Conservation (phyloP, 257 asterid genomes). For the Solanum corneliomulleri region DNA sequence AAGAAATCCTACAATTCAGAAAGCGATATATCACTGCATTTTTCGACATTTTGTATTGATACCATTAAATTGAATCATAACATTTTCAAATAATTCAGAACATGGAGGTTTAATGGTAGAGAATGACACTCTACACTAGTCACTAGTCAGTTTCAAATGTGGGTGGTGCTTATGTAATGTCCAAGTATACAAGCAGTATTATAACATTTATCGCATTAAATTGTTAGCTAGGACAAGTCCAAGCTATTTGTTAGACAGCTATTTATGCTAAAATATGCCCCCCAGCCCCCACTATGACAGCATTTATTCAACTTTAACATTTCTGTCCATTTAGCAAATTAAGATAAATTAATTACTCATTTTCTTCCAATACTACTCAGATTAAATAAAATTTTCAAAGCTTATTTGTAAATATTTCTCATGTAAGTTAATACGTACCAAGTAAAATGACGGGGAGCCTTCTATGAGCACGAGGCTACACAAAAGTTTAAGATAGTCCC, state of each 20-base stretch:
- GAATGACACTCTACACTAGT: not conserved
- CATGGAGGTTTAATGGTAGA: not conserved
- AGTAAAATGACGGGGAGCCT: not conserved
- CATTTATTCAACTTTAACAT: not conserved
- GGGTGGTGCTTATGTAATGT: no score
- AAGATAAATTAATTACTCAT: no score
- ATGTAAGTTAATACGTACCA: not conserved
- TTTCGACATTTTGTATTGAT: no score
- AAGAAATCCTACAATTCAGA: constrained; percentile 48
- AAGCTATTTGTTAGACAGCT: not conserved
- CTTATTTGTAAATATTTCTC: no score
- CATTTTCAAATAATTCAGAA: not conserved
- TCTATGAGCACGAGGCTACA: not conserved
- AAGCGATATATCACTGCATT: not conserved
- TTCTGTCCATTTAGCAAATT: not conserved
- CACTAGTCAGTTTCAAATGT: not conserved
- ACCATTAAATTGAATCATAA: not conserved
- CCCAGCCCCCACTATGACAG: not conserved
- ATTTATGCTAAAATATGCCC: not conserved
- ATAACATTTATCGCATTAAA: not conserved
- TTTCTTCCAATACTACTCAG: not conserved
- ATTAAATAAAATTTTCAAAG: not conserved
- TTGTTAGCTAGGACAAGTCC: not conserved
- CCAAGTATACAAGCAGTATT: not conserved
- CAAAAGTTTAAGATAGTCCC: not conserved